A percentile compares a stretch with the other conserved stretches of the same genome.
Evolutionary conservation across 164 flowering plant species (phyloP).

Genomic region (Cinnamomum chago): DNA sequence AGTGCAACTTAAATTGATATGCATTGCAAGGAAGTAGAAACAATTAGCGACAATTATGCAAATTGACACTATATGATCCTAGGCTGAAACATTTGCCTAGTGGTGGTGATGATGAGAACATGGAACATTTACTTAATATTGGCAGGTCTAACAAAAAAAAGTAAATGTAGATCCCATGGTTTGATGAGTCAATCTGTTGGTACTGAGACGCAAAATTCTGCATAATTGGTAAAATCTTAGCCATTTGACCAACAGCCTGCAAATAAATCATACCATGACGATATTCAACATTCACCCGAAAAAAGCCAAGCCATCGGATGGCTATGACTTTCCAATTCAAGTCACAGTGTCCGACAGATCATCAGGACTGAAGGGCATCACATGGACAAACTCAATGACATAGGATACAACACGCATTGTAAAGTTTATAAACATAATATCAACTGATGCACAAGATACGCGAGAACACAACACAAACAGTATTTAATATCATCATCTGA

Average conservation of each 20-base stretch:
- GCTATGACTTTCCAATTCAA: not conserved
- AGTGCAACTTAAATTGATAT: no score
- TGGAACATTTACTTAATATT: not conserved
- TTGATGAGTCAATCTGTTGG: not conserved
- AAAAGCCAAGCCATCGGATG: not conserved
- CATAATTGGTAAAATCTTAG: not conserved
- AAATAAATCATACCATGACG: not conserved
- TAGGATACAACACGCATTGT: not conserved
- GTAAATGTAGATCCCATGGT: not conserved
- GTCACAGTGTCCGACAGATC: not conserved
- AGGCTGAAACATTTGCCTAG: no score
- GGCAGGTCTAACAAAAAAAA: not conserved
- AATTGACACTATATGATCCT: no score
- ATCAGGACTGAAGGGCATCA: not conserved
- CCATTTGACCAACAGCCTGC: not conserved
- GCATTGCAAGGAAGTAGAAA: not conserved
- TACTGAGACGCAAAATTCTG: not conserved
- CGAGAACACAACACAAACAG: constrained; percentile 35
- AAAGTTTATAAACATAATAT: not conserved
- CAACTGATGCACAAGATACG: not conserved
- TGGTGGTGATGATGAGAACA: no score
- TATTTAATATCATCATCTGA: constrained; percentile 26
- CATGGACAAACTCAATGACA: not conserved
- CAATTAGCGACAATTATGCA: not conserved
- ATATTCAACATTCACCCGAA: not conserved